phyloP scores from a whole-genome alignment of 208 protist genomes.

The Wallacemonas sp. region DNA sequence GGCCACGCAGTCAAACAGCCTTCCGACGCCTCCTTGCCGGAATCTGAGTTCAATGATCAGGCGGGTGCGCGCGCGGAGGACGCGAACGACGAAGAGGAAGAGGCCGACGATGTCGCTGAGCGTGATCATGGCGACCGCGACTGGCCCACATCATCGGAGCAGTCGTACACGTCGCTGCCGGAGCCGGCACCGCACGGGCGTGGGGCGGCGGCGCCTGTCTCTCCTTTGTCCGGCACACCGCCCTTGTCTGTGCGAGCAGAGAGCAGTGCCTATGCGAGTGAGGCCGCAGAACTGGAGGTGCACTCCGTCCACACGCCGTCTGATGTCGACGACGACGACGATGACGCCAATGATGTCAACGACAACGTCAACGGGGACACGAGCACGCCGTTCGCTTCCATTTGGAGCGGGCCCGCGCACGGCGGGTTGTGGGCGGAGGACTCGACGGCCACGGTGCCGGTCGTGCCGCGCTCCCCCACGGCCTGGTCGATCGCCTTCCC shows the following conservation, averaged over 20 bases:
- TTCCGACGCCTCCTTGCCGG: background rate
- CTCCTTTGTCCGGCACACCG: background rate
- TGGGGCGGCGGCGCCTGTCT: no score
- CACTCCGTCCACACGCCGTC: conserved; percentile 8
- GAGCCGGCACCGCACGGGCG: no score
- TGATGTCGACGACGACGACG: background rate
- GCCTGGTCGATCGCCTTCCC: conserved; percentile 4
- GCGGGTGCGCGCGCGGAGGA: no score
- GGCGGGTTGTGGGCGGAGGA: background rate
- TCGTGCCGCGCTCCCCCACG: background rate
- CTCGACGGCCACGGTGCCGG: background rate
- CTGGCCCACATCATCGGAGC: no score
- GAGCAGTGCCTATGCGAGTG: background rate
- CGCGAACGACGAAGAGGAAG: no score
- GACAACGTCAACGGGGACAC: background rate
- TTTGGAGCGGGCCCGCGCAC: background rate
- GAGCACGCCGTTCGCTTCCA: background rate
- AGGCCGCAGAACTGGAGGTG: background rate
- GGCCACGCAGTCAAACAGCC: background rate
- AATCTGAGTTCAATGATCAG: background rate
- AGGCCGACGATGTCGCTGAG: no score
- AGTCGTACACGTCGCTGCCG: no score
- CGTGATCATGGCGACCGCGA: no score
- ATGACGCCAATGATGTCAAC: background rate
- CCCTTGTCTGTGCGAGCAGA: no score